phyloP scores from a whole-genome alignment of 2,329 filamentous ascomycete species.

The Arthroderma uncinatum region DNA sequence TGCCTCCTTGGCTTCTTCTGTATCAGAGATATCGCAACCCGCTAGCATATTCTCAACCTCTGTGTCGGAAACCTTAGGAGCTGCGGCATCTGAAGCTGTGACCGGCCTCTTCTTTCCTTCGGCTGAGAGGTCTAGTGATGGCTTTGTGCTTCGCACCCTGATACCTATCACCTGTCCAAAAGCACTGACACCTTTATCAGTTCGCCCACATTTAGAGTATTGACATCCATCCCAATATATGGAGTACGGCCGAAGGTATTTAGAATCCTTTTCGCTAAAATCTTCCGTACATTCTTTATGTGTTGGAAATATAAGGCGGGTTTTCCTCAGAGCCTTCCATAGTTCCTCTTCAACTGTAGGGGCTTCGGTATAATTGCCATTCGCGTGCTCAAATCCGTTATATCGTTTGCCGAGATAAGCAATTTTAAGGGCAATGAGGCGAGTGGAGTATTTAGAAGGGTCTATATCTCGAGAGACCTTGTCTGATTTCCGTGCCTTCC shows the following conservation, averaged over 20 bases:
- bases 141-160: constrained; percentile 66
- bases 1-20: constrained; percentile 23
- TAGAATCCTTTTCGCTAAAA: constrained; percentile 13
- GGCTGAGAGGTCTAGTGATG: constrained; percentile 33
- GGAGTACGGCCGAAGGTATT: constrained; percentile 23
- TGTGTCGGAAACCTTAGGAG: constrained; percentile 18
- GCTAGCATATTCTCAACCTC: not conserved
- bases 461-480: constrained; percentile 52
- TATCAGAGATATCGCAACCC: not conserved
- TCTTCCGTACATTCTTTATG: constrained; percentile 24
- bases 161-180: constrained; percentile 92
- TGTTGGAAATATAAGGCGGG: constrained; percentile 64
- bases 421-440: constrained; percentile 81
- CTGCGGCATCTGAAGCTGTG: not conserved
- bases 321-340: constrained; percentile 79
- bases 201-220: constrained; percentile 91
- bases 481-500: constrained; percentile 33
- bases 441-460: constrained; percentile 66
- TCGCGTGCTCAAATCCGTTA: constrained; percentile 84
- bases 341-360: constrained; percentile 87
- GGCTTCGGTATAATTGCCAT: constrained; percentile 53
- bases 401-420: constrained; percentile 87
- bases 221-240: constrained; percentile 75
- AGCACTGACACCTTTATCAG: constrained; percentile 84
- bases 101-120: not conserved